A percentile compares a stretch with the other conserved stretches of the same genome.
Evolutionary conservation across 805 yeast species (phyloP).

Genomic region (Starmerella potacharoeniae): DNA sequence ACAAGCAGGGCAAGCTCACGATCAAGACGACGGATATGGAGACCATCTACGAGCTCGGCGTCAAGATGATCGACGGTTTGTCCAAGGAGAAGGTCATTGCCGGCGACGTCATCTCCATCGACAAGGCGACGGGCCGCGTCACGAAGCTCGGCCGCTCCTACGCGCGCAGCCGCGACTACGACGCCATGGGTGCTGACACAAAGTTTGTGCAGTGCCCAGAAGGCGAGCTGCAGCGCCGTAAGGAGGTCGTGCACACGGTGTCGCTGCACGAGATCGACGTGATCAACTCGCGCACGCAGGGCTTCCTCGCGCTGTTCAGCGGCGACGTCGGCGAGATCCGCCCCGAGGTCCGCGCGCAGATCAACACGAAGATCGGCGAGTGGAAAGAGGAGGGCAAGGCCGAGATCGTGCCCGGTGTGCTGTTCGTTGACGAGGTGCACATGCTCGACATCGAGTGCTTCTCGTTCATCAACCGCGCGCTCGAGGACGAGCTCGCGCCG

Average conservation of each 20-base stretch:
- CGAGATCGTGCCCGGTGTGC: slow-evolving; percentile 89
- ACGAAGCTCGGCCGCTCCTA: slow-evolving; percentile 92
- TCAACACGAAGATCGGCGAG: slow-evolving; percentile 91
- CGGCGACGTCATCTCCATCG: slow-evolving; percentile 93
- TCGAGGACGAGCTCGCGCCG: slow-evolving; percentile 94
- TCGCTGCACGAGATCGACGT: slow-evolving; percentile 96
- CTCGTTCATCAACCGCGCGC: slow-evolving; percentile 87
- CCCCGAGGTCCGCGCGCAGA: slow-evolving; percentile 90
- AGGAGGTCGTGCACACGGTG: slow-evolving; percentile 95
- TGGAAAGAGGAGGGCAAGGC: slow-evolving; percentile 99
- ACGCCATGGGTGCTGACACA: slow-evolving; percentile 97
- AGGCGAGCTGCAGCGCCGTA: slow-evolving; percentile 93
- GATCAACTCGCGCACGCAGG: slow-evolving; percentile 94
- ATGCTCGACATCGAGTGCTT: slow-evolving; percentile 97
- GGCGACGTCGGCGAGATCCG: slow-evolving; percentile 98
- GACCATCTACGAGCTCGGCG: slow-evolving; percentile 89
- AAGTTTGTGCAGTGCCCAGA: slow-evolving; percentile 97
- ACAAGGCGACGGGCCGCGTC: slow-evolving; percentile 88
- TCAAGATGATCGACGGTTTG: slow-evolving; percentile 86
- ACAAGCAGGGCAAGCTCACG: slow-evolving; percentile 94
- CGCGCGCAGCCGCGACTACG: slow-evolving; percentile 93
- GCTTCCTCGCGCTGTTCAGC: slow-evolving; percentile 86
- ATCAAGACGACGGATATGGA: slow-evolving; percentile 98
- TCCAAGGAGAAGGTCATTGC: slow-evolving; percentile 92
- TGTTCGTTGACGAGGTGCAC: slow-evolving; percentile 95